Conservation (phyloP, 768 basidiomycete species). For the Boletus vermiculosoides region DNA sequence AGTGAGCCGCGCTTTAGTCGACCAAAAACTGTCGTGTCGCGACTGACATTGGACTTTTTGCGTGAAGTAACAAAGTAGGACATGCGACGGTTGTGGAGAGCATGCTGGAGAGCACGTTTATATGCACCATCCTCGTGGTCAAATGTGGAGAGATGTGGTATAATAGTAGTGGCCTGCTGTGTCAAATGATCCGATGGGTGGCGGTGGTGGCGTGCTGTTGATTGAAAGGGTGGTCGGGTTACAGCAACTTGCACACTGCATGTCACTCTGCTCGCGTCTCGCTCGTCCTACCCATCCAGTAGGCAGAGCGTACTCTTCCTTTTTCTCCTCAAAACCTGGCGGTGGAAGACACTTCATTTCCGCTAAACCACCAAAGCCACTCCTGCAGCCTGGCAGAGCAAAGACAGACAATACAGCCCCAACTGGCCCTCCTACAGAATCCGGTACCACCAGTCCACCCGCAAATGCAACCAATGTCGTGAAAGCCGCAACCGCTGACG, state of each 20-base stretch:
- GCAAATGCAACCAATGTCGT: constrained; percentile 11
- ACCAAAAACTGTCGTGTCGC: background rate
- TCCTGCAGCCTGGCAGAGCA: constrained; percentile 38
- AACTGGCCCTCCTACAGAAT: constrained; percentile 31
- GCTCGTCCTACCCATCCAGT: constrained; percentile 46
- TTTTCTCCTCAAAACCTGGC: constrained; percentile 76
- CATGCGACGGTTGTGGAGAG: constrained; percentile 3
- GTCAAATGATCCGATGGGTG: background rate
- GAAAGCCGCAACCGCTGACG: constrained; percentile 26
- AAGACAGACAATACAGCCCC: constrained; percentile 43
- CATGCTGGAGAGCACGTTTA: background rate
- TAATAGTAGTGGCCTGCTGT: constrained; percentile 1
- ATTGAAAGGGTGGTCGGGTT: background rate
- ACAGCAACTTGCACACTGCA: constrained; percentile 23
- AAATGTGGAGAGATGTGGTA: background rate
- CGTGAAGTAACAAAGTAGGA: background rate
- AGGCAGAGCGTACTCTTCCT: constrained; percentile 68
- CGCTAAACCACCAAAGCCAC: constrained; percentile 58
- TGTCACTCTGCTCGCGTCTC: constrained; percentile 54
- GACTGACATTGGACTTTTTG: background rate
- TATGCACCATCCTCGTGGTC: background rate
- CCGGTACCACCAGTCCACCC: constrained; percentile 16
- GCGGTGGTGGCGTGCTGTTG: constrained; percentile 3
- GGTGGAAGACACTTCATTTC: constrained; percentile 75
- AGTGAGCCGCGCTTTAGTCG: constrained; percentile 19